Evolutionary conservation across 2,329 filamentous ascomycete species (phyloP).

Genomic region (Shiraia bambusicola): DNA sequence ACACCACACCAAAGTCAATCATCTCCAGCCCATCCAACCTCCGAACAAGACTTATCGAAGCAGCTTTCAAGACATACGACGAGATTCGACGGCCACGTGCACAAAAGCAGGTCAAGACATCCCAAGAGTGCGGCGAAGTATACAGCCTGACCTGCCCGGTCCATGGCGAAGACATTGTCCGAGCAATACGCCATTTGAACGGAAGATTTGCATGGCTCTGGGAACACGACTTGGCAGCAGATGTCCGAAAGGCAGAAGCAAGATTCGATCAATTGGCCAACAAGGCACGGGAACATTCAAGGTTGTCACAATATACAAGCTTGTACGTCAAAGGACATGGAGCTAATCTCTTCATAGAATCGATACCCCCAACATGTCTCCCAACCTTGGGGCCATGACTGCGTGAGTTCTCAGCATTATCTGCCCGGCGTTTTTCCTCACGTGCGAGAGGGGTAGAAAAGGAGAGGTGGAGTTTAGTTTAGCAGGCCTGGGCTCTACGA

Average conservation of each 20-base stretch:
- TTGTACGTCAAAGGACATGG: too few relatives aligned
- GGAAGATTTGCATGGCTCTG: constrained; percentile 25
- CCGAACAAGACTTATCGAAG: constrained; percentile 12
- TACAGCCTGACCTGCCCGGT: constrained; percentile 13
- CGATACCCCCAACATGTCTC: too few relatives aligned
- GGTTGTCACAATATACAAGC: too few relatives aligned
- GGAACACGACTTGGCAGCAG: constrained; percentile 20
- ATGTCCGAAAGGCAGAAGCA: constrained; percentile 4
- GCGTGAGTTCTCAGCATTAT: too few relatives aligned
- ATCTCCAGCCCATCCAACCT: constrained; percentile 5
- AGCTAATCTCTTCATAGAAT: too few relatives aligned
- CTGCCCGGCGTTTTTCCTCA: too few relatives aligned
- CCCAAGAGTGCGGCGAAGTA: constrained; percentile 15
- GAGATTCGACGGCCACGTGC: constrained; percentile 24
- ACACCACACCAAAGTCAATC: not conserved
- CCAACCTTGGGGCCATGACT: too few relatives aligned
- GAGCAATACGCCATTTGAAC: constrained; percentile 14
- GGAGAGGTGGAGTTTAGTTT: too few relatives aligned
- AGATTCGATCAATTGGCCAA: too few relatives aligned
- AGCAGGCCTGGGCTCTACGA: too few relatives aligned
- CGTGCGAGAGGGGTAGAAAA: too few relatives aligned
- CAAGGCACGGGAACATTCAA: too few relatives aligned
- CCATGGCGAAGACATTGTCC: constrained; percentile 12
- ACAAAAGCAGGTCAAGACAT: constrained; percentile 24
- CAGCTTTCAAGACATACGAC: constrained; percentile 27